Conservation (phyloP, 805 yeast species). For the Candida multigemmis region DNA sequence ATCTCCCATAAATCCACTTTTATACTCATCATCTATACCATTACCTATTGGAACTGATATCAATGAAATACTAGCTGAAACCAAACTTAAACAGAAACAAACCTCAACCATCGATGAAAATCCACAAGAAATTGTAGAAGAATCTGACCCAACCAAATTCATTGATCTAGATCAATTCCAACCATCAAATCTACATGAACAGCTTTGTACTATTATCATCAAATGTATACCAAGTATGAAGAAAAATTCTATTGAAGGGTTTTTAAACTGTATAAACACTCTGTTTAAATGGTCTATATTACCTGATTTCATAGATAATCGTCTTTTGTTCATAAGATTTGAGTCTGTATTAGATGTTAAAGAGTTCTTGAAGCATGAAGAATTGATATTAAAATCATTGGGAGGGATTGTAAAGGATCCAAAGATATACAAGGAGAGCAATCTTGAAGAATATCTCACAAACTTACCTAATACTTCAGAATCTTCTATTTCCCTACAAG, state of each 20-base stretch:
- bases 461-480: too few species aligned
- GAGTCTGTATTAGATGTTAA: constrained; percentile 6
- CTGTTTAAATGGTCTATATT: constrained; percentile 26
- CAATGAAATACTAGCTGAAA: too few species aligned
- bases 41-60: too few species aligned
- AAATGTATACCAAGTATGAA: constrained; percentile 23
- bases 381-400: too few species aligned
- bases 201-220: constrained; percentile 22
- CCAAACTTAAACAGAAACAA: too few species aligned
- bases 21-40: too few species aligned
- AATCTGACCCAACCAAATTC: constrained; percentile 7
- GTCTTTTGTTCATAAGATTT: constrained; percentile 24
- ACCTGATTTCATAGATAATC: constrained; percentile 20
- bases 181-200: constrained; percentile 26
- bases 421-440: too few species aligned
- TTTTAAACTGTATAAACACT: constrained; percentile 13
- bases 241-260: constrained; percentile 19
- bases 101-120: too few species aligned
- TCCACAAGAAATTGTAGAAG: constrained; percentile 10
- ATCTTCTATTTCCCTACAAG: too few species aligned
- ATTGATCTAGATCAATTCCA: constrained; percentile 17
- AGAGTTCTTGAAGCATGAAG: constrained; percentile 6
- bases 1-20: too few species aligned
- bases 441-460: too few species aligned
- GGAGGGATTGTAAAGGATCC: too few species aligned